Conservation (phyloP, 192 early-diverging fungal genomes). For the Linnemannia elongata region DNA sequence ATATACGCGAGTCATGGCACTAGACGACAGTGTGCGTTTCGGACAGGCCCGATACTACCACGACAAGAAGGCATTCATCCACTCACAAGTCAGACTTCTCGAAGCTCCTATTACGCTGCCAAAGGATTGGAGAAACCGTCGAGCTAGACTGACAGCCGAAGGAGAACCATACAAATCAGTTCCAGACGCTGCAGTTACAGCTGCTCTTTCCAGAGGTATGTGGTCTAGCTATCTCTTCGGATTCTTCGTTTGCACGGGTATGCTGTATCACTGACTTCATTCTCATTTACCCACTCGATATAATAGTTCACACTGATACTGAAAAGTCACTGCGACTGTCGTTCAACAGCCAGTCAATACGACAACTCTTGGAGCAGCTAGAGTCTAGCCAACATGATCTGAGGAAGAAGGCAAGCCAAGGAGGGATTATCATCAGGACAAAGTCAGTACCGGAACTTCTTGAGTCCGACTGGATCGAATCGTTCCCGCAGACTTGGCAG, state of each 20-base stretch:
- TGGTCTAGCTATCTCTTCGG: neutral
- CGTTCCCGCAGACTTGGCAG: constrained; percentile 49
- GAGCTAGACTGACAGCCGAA: constrained; percentile 18
- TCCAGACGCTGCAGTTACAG: constrained; percentile 25
- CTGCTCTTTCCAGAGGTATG: constrained; percentile 33
- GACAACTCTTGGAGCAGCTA: constrained; percentile 45
- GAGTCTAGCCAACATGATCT: constrained; percentile 44
- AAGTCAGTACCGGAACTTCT: constrained; percentile 32
- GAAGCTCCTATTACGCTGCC: constrained; percentile 28
- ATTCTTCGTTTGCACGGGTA: no score
- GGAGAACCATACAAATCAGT: constrained; percentile 10
- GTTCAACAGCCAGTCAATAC: constrained; percentile 41
- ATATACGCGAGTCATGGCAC: constrained; percentile 11
- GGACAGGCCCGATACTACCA: constrained; percentile 51
- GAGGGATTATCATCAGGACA: constrained; percentile 50
- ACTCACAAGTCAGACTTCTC: constrained; percentile 34
- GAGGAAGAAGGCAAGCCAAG: constrained; percentile 34
- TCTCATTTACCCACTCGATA: neutral
- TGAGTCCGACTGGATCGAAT: constrained; percentile 44
- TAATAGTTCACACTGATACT: constrained; percentile 28
- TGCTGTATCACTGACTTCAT: neutral
- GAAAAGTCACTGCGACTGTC: constrained; percentile 31
- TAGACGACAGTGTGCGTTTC: neutral
- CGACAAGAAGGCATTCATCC: constrained; percentile 51
- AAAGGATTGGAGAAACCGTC: constrained; percentile 25